Percentiles rank a stretch among this genome's conserved stretches.
Conservation (phyloP, 2,329 filamentous ascomycete genomes). For the Fulvia fulva region DNA sequence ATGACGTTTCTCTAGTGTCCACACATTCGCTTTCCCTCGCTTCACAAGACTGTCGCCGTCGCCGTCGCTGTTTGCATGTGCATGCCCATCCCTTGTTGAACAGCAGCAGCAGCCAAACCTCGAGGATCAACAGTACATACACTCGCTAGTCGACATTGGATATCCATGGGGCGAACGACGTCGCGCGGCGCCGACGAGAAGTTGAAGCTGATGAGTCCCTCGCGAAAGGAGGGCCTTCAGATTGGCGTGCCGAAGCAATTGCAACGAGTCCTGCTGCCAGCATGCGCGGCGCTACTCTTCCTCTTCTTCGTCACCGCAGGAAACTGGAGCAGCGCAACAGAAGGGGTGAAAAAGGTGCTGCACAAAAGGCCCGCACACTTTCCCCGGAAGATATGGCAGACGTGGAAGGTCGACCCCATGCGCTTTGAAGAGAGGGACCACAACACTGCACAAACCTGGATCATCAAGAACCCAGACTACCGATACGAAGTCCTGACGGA, state of each 20-base stretch:
- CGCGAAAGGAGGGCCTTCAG: conserved; percentile 16
- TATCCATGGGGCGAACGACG: conserved; percentile 4
- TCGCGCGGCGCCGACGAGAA: conserved; percentile 7
- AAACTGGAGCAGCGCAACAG: conserved; percentile 12
- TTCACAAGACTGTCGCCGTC: not conserved
- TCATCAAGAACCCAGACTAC: conserved; percentile 61
- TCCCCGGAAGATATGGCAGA: conserved; percentile 71
- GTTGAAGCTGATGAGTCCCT: conserved; percentile 18
- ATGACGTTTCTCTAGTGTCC: conserved; percentile 1
- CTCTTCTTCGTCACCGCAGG: conserved; percentile 42
- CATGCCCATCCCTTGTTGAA: not conserved
- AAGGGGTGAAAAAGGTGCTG: conserved; percentile 7
- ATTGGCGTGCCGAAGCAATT: conserved; percentile 46
- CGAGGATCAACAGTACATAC: not conserved
- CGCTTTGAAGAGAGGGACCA: conserved; percentile 63
- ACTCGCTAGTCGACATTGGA: not conserved
- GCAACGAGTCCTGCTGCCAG: conserved; percentile 42
- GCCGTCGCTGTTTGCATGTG: not conserved
- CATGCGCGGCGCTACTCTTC: conserved; percentile 45
- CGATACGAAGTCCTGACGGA: conserved; percentile 69
- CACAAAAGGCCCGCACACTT: conserved; percentile 40
- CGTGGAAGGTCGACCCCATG: conserved; percentile 67
- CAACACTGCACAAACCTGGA: conserved; percentile 60
- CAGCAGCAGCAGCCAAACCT: not conserved
- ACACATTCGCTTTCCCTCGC: not conserved